Evolutionary conservation across 2,329 filamentous ascomycete species (phyloP).

Genomic region (Pseudocercospora fijiensis): DNA sequence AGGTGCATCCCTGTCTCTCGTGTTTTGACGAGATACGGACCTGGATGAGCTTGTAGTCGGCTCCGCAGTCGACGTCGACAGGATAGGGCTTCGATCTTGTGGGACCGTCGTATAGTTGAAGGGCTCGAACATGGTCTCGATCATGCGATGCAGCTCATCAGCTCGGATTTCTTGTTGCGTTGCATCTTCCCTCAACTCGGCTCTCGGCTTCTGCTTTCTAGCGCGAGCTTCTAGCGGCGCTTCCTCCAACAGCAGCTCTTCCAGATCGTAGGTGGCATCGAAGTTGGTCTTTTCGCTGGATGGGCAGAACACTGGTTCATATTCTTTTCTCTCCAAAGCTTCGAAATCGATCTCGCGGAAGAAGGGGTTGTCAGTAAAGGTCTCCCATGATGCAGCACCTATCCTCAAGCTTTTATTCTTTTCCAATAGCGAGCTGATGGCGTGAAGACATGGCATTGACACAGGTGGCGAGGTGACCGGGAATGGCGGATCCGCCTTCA

Average conservation of each 20-base stretch:
- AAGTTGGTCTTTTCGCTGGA: slow-evolving; percentile 99
- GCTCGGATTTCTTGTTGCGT: slow-evolving; percentile 92
- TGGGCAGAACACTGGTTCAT: slow-evolving; percentile 87
- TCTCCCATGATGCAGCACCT: slow-evolving; percentile 77
- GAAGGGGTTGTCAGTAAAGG: slow-evolving; percentile 84
- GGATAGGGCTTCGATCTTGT: slow-evolving; percentile 59
- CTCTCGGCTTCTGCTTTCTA: slow-evolving; percentile 87
- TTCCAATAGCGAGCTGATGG: slow-evolving; percentile 80
- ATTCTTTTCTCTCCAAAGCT: slow-evolving; percentile 77
- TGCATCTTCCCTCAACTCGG: slow-evolving; percentile 88
- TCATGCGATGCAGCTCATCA: slow-evolving; percentile 90
- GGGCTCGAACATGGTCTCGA: slow-evolving; percentile 88
- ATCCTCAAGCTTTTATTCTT: slow-evolving; percentile 77
- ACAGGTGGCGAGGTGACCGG: slow-evolving; percentile 92
- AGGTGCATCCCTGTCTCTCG: slow-evolving; percentile 18
- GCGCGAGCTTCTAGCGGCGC: slow-evolving; percentile 91
- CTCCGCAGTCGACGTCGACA: slow-evolving; percentile 9
- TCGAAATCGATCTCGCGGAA: slow-evolving; percentile 84
- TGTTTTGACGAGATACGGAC: slow-evolving; percentile 13
- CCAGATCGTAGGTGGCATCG: slow-evolving; percentile 94
- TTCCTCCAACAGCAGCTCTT: slow-evolving; percentile 90
- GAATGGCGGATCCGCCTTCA: slow-evolving; percentile 78
- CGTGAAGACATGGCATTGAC: slow-evolving; percentile 81
- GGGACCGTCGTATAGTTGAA: slow-evolving; percentile 90
- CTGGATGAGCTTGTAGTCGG: slow-evolving; percentile 13